Conservation (phyloP, 1,284 basidiomycete species). For the Naganishia cerealis region DNA sequence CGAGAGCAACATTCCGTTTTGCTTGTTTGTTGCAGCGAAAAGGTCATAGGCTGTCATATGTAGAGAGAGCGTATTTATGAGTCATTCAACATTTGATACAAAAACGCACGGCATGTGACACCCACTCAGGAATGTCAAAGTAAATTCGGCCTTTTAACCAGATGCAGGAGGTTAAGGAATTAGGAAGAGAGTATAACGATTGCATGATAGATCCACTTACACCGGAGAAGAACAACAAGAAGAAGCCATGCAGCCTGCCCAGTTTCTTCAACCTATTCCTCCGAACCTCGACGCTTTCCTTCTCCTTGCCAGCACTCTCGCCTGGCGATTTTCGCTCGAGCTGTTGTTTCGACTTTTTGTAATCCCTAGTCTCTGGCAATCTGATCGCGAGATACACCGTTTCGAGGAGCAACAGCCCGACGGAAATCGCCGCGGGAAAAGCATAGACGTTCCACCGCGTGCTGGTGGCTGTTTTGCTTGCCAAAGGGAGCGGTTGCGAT, state of each 20-base stretch:
- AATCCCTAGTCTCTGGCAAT: constrained; percentile 63
- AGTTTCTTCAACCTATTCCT: constrained; percentile 53
- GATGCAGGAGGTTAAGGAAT: constrained; percentile 15
- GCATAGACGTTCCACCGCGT: constrained; percentile 77
- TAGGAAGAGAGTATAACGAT: neutral
- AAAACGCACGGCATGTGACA: constrained; percentile 35
- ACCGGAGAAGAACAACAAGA: constrained; percentile 80
- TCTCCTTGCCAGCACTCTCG: constrained; percentile 33
- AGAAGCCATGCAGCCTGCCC: constrained; percentile 71
- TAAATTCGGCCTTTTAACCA: constrained; percentile 71
- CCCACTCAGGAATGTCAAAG: constrained; percentile 83
- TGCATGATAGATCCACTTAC: constrained; percentile 39
- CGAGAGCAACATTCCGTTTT: constrained; percentile 78
- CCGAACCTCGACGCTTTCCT: constrained; percentile 36
- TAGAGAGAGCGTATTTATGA: constrained; percentile 9
- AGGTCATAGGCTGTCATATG: constrained; percentile 58
- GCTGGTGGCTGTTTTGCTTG: constrained; percentile 30
- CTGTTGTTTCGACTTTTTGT: constrained; percentile 42
- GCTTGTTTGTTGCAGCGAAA: constrained; percentile 81
- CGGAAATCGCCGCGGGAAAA: constrained; percentile 72
- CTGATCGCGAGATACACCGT: constrained; percentile 68
- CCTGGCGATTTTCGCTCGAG: constrained; percentile 36
- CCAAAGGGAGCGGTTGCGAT: constrained; percentile 44
- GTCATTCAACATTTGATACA: constrained; percentile 14
- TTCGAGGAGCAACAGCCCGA: constrained; percentile 68